These are phyloP conservation scores for Syncephalastrum racemosum DNA, from an alignment of 371 early-diverging fungal species.

Conservation along the genomic window DNA sequence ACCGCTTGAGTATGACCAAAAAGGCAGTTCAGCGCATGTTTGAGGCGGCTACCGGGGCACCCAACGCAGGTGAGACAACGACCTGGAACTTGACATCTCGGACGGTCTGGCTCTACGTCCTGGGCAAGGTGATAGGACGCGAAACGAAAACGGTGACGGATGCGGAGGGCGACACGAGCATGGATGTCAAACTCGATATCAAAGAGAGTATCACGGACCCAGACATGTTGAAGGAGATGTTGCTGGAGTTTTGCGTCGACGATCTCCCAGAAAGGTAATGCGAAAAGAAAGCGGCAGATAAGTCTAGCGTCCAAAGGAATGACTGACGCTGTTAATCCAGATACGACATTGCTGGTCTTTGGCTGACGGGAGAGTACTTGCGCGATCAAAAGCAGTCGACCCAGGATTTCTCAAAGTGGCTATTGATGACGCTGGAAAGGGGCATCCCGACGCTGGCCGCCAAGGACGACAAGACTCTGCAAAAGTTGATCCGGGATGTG, in stretches of 20 bases:
- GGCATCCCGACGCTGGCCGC: constrained; percentile 33
- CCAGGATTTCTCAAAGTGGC: constrained; percentile 33
- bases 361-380: constrained; percentile 43
- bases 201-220: neutral
- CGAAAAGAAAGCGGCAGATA: too few relatives aligned
- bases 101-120: constrained; percentile 26
- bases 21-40: constrained; percentile 43
- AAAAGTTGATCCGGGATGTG: constrained; percentile 40
- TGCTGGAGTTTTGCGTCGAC: constrained; percentile 36
- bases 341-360: constrained; percentile 41
- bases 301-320: too few relatives aligned
- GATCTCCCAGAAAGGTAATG: constrained; percentile 31
- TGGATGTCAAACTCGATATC: constrained; percentile 9
- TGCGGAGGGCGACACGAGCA: constrained; percentile 5
- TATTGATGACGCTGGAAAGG: constrained; percentile 28
- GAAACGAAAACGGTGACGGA: neutral
- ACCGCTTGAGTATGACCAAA: constrained; percentile 15
- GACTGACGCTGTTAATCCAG: constrained; percentile 12
- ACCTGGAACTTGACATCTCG: constrained; percentile 16
- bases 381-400: constrained; percentile 4
- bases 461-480: constrained; percentile 37
- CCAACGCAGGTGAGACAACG: constrained; percentile 6
- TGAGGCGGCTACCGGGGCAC: constrained; percentile 18
- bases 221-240: constrained; percentile 27
- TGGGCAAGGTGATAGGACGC: neutral